phyloP scores from a whole-genome alignment of 768 basidiomycete genomes.

The Hemileccinum rubropunctum region DNA sequence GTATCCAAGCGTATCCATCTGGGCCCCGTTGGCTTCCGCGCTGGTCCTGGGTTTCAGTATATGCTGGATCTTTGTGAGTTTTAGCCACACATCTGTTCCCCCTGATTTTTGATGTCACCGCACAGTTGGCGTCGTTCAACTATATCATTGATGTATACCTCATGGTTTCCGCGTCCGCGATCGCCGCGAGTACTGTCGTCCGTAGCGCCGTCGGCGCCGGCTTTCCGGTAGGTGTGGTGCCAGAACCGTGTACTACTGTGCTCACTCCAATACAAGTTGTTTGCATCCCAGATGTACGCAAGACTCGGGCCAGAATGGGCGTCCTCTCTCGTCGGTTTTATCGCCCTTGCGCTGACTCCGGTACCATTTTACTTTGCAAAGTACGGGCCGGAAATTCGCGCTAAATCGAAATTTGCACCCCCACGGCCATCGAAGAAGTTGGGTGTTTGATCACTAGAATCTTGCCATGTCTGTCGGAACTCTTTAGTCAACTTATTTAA shows the following conservation, averaged over 20 bases:
- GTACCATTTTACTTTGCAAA: constrained; percentile 47
- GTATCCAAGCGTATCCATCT: constrained; percentile 47
- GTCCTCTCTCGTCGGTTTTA: constrained; percentile 52
- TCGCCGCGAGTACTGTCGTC: constrained; percentile 51
- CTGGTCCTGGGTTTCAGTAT: constrained; percentile 51
- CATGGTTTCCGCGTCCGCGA: constrained; percentile 51
- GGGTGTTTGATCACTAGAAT: constrained; percentile 6
- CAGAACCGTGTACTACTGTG: not conserved
- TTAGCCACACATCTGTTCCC: not conserved
- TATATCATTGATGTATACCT: constrained; percentile 65
- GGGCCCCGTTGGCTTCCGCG: constrained; percentile 53
- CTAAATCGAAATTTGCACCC: constrained; percentile 43
- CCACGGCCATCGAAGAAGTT: constrained; percentile 13
- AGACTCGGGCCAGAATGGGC: constrained; percentile 54
- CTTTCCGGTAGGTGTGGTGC: constrained; percentile 34
- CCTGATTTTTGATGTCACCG: not conserved
- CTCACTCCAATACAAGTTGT: constrained; percentile 33
- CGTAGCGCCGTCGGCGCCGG: constrained; percentile 53
- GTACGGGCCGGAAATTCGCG: constrained; percentile 43
- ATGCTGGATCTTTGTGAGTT: constrained; percentile 52
- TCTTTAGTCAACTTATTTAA: not conserved
- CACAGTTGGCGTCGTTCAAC: constrained; percentile 51
- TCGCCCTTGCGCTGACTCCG: constrained; percentile 51
- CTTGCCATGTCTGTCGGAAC: not conserved
- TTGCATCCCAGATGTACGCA: constrained; percentile 54